These are phyloP conservation scores for Ilyonectria mors-panacis DNA, from an alignment of 2,329 filamentous ascomycete species.

Conservation along the genomic window DNA sequence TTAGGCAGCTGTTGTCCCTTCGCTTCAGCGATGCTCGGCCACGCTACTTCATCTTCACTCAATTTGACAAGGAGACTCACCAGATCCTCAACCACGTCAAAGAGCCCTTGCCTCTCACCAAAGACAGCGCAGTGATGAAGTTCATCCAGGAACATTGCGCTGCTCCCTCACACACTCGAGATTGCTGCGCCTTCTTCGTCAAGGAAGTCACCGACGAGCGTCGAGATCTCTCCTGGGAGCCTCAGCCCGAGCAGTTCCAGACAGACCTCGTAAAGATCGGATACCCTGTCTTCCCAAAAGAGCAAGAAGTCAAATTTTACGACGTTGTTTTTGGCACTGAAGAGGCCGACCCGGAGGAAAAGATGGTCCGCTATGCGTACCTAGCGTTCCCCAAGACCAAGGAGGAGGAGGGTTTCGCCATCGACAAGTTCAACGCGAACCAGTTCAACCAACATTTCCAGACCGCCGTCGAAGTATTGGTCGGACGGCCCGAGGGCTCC, in stretches of 20 bases:
- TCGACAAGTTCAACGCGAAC: conserved; percentile 42
- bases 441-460: conserved; percentile 46
- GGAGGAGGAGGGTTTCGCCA: conserved; percentile 6
- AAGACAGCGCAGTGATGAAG: conserved; percentile 12
- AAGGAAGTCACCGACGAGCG: conserved; percentile 20
- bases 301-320: too few relatives aligned
- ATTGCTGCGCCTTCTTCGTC: conserved; percentile 45
- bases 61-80: conserved; percentile 26
- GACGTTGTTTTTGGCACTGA: too few relatives aligned
- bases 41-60: conserved; percentile 20
- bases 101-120: conserved; percentile 28
- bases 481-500: conserved; percentile 25
- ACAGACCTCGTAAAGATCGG: conserved; percentile 39
- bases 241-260: conserved; percentile 32
- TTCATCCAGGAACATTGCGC: conserved; percentile 28
- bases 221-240: conserved; percentile 38
- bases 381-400: conserved; percentile 39
- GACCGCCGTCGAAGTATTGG: conserved; percentile 46
- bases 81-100: not conserved
- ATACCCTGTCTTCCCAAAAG: conserved; percentile 17
- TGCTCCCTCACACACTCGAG: not conserved
- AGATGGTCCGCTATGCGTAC: conserved; percentile 38
- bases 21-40: not conserved
- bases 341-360: conserved; percentile 14
- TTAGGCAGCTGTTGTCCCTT: conserved; percentile 44